These are phyloP conservation scores for Falciphora oryzae DNA, from an alignment of 2,329 filamentous ascomycete species.

Conservation along the genomic window DNA sequence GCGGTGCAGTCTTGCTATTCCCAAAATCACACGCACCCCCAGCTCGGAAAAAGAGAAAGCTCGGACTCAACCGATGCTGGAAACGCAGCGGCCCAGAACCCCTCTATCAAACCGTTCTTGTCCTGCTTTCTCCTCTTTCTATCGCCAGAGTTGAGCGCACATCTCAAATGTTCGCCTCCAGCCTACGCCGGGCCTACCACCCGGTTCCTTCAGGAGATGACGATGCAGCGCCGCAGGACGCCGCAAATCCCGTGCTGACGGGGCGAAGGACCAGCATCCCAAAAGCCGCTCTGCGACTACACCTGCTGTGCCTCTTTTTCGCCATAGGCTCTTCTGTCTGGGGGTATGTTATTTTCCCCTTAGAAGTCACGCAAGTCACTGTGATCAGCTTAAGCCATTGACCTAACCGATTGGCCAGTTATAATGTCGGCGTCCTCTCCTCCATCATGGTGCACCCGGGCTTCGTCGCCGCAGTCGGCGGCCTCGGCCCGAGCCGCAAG, in stretches of 20 bases:
- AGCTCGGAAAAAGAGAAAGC: too few relatives aligned
- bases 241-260: too few relatives aligned
- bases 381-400: not conserved
- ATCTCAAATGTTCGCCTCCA: not conserved
- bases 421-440: conserved; percentile 52
- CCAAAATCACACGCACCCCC: too few relatives aligned
- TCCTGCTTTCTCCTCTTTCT: not conserved
- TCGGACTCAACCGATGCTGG: too few relatives aligned
- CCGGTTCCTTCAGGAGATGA: not conserved
- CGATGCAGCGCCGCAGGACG: not conserved
- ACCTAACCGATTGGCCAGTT: conserved; percentile 27
- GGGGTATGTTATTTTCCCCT: conserved; percentile 34
- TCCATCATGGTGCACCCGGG: conserved; percentile 51
- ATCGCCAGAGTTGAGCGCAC: not conserved
- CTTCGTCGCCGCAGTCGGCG: conserved; percentile 30
- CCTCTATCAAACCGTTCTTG: too few relatives aligned
- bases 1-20: too few relatives aligned
- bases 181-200: not conserved
- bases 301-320: conserved; percentile 44
- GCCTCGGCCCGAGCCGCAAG: conserved; percentile 36
- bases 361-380: not conserved
- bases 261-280: conserved; percentile 15
- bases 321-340: conserved; percentile 51
- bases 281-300: conserved; percentile 35
- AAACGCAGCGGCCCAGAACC: not conserved